Evolutionary conservation across 106 monocot genomes (phyloP).

Genomic region (Allium sativum): DNA sequence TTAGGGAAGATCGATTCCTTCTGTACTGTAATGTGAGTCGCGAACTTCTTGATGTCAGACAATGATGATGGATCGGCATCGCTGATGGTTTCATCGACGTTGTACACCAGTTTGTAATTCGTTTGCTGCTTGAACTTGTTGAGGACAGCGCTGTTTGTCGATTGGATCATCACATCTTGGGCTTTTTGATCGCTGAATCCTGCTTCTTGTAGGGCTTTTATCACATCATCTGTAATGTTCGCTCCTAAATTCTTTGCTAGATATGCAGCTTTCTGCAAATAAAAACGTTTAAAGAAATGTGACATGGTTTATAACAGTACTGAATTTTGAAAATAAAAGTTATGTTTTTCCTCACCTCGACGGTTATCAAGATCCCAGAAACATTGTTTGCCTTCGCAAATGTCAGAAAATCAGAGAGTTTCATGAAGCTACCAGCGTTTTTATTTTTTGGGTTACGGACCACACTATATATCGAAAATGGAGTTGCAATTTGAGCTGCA

Average conservation of each 20-base stretch:
- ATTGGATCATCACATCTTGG: slow-evolving; percentile 54
- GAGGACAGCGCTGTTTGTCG: slow-evolving; percentile 62
- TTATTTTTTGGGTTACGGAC: slow-evolving; percentile 38
- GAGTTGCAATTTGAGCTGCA: slow-evolving; percentile 44
- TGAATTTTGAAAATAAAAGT: not conserved
- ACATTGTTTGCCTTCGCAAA: slow-evolving; percentile 32
- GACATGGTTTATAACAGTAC: not conserved
- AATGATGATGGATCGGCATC: slow-evolving; percentile 33
- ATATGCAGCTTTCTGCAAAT: slow-evolving; percentile 47
- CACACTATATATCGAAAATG: slow-evolving; percentile 12
- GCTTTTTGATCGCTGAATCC: slow-evolving; percentile 41
- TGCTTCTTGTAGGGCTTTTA: slow-evolving; percentile 29
- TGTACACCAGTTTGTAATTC: slow-evolving; percentile 51
- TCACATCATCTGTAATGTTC: slow-evolving; percentile 30
- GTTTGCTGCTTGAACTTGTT: slow-evolving; percentile 40
- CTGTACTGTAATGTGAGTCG: slow-evolving; percentile 38
- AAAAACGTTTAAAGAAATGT: slow-evolving; percentile 12
- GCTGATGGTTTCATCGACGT: slow-evolving; percentile 32
- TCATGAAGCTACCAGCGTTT: slow-evolving; percentile 50
- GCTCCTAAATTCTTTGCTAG: slow-evolving; percentile 31
- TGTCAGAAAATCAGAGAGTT: slow-evolving; percentile 51
- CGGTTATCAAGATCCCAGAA: slow-evolving; percentile 56
- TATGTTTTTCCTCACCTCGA: slow-evolving; percentile 41
- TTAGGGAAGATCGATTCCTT: slow-evolving; percentile 27
- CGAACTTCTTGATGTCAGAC: slow-evolving; percentile 47